A percentile compares a stretch with the other conserved stretches of the same genome.
These are phyloP conservation scores for Bipolaris gigantea DNA, from an alignment of 2,329 filamentous ascomycete species.

Conservation along the genomic window DNA sequence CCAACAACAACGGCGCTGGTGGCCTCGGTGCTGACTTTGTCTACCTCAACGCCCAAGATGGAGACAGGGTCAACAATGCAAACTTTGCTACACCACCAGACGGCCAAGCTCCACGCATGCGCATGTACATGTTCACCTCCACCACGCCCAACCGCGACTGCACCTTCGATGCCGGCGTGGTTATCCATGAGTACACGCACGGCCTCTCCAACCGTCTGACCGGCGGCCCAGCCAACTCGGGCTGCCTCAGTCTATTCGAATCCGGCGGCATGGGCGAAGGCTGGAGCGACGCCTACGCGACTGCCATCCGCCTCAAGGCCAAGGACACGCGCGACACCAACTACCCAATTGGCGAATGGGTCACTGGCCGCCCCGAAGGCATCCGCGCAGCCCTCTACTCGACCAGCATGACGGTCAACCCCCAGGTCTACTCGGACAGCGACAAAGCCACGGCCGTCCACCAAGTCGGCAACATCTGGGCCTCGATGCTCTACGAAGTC, in stretches of 20 bases:
- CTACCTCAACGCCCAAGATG: conserved; percentile 61
- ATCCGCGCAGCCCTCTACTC: conserved; percentile 58
- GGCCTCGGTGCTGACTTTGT: conserved; percentile 57
- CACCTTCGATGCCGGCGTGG: conserved; percentile 61
- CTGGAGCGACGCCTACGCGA: conserved; percentile 61
- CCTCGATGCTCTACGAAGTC: conserved; percentile 58
- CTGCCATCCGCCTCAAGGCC: conserved; percentile 53
- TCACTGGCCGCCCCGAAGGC: conserved; percentile 48
- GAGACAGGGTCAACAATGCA: conserved; percentile 58
- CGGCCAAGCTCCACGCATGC: conserved; percentile 54
- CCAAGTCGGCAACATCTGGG: conserved; percentile 57
- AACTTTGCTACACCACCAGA: conserved; percentile 56
- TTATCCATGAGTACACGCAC: conserved; percentile 56
- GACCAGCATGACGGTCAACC: conserved; percentile 55
- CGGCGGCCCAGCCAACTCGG: conserved; percentile 58
- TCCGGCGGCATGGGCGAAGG: conserved; percentile 62
- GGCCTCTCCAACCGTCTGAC: conserved; percentile 61
- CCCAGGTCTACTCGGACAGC: conserved; percentile 53
- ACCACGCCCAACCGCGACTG: conserved; percentile 56
- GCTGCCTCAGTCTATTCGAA: conserved; percentile 54
- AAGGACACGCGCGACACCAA: conserved; percentile 51
- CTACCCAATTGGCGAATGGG: conserved; percentile 57
- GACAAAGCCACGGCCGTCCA: conserved; percentile 50
- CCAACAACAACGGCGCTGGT: conserved; percentile 58
- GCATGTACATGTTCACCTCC: conserved; percentile 61